phyloP scores from a whole-genome alignment of 352 stramenopile species.

The Pythium rhizo-oryzae region DNA sequence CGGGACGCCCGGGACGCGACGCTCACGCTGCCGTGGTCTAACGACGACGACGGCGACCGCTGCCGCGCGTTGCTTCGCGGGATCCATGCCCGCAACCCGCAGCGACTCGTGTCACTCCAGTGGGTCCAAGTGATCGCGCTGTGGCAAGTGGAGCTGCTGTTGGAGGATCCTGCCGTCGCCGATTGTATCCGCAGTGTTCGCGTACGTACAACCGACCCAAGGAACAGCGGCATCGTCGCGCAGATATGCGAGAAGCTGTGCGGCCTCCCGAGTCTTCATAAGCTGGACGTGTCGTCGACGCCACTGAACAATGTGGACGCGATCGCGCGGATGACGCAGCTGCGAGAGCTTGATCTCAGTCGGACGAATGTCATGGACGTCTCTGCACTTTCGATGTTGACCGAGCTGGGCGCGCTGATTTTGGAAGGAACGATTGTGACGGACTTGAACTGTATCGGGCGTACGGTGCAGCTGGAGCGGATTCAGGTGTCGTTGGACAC shows the following conservation, averaged over 20 bases:
- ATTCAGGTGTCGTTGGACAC: background rate
- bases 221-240: background rate
- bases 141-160: constrained; percentile 1
- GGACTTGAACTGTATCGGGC: constrained; percentile 5
- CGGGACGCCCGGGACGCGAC: background rate
- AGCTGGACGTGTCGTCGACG: constrained; percentile 4
- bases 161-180: background rate
- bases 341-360: constrained; percentile 12
- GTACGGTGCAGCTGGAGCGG: background rate
- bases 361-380: background rate
- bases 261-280: background rate
- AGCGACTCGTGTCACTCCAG: background rate
- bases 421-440: background rate
- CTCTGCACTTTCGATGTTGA: background rate
- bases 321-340: constrained; percentile 8
- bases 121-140: background rate
- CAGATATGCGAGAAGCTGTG: background rate
- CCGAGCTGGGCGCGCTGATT: background rate
- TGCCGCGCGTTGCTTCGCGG: background rate
- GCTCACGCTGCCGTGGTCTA: background rate
- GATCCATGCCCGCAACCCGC: constrained; percentile 2
- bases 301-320: background rate
- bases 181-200: background rate
- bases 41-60: background rate
- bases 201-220: background rate